A percentile compares a stretch with the other conserved stretches of the same genome.
Evolutionary conservation across 2,329 filamentous ascomycete genomes (phyloP).

Genomic region (Aspergillus novofumigatus): DNA sequence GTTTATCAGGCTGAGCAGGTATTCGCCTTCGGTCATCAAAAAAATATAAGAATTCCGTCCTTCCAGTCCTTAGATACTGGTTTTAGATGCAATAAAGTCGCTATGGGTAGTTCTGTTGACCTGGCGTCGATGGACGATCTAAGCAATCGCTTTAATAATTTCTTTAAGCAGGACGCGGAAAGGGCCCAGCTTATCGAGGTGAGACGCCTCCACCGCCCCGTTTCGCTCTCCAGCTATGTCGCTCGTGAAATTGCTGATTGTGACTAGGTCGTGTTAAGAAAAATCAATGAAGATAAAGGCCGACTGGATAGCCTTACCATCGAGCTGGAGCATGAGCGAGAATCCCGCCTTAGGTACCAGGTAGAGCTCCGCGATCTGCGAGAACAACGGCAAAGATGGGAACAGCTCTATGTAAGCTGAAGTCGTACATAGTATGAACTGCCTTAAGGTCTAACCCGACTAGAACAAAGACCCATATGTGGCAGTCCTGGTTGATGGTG

Average conservation of each 20-base stretch:
- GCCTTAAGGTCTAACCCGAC: neutral
- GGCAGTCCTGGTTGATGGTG: slow-evolving; percentile 10
- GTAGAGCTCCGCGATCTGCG: neutral
- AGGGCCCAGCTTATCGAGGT: neutral
- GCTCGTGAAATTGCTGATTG: neutral
- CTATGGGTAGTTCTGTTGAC: neutral
- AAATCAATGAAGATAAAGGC: neutral
- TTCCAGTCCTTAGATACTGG: neutral
- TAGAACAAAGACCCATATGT: slow-evolving; percentile 8
- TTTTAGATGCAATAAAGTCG: neutral
- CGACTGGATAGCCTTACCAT: neutral
- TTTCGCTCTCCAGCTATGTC: no score
- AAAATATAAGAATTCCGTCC: no score
- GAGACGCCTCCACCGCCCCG: neutral
- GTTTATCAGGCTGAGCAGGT: no score
- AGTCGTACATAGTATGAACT: neutral
- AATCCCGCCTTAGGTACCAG: neutral
- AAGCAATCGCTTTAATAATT: neutral
- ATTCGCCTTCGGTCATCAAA: no score
- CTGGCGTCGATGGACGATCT: neutral
- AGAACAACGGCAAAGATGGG: neutral
- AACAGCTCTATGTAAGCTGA: neutral
- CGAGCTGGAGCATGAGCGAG: neutral
- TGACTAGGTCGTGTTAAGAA: neutral
- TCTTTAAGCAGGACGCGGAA: neutral